Percentiles rank a stretch among this genome's conserved stretches.
These are phyloP conservation scores for Pouteria campechiana DNA, from an alignment of 179 eudicot genomes.

Conservation along the genomic window DNA sequence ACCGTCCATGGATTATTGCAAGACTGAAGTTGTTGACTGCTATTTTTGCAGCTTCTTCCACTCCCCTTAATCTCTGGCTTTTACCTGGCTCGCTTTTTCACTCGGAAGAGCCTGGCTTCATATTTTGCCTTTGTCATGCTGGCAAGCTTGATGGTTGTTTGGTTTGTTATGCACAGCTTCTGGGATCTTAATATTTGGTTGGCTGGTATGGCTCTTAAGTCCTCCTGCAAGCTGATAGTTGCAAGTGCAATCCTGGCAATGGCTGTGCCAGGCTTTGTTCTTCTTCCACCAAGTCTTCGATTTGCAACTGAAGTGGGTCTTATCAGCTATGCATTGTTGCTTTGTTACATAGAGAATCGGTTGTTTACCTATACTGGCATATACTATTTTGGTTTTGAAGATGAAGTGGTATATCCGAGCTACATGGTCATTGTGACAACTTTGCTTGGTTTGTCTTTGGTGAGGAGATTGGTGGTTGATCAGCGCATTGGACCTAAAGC, in stretches of 20 bases:
- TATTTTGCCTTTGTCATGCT: constrained; percentile 83
- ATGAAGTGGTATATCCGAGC: constrained; percentile 95
- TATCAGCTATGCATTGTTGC: constrained; percentile 67
- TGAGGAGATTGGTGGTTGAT: constrained; percentile 68
- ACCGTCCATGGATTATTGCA: neutral
- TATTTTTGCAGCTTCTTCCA: constrained; percentile 76
- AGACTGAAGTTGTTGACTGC: constrained; percentile 1
- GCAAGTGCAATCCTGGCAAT: constrained; percentile 73
- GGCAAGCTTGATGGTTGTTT: constrained; percentile 81
- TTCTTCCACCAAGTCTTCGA: constrained; percentile 66
- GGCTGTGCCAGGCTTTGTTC: constrained; percentile 84
- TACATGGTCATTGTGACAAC: constrained; percentile 87
- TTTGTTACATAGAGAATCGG: constrained; percentile 84
- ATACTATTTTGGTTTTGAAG: constrained; percentile 81
- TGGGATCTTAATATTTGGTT: constrained; percentile 97
- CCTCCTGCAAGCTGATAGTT: constrained; percentile 86
- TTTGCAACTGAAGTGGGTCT: constrained; percentile 71
- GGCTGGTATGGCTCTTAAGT: constrained; percentile 93
- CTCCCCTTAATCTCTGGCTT: constrained; percentile 80
- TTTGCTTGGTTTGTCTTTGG: constrained; percentile 72
- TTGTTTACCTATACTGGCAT: constrained; percentile 79
- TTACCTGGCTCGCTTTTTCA: constrained; percentile 81
- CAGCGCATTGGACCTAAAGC: constrained; percentile 71
- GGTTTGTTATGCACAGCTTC: constrained; percentile 93
- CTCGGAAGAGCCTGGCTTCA: constrained; percentile 74